Evolutionary conservation across 2,329 filamentous ascomycete species (phyloP).

Genomic region (Ascochyta koolunga): DNA sequence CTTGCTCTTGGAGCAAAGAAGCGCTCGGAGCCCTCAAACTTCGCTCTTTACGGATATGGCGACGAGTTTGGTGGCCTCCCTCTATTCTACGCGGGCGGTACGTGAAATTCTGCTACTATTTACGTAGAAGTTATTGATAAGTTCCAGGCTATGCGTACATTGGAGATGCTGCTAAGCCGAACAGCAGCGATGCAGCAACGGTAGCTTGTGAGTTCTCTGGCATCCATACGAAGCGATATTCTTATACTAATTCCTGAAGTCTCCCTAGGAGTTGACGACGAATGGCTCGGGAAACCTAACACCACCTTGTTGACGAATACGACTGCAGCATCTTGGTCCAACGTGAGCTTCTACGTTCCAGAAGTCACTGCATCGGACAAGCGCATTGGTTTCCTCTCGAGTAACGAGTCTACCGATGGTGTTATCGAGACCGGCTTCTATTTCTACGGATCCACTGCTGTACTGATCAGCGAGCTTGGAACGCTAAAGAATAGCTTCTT

Average conservation of each 20-base stretch:
- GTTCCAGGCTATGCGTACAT: constrained; percentile 27
- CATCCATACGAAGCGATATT: neutral
- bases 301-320: constrained; percentile 13
- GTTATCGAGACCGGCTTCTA: constrained; percentile 20
- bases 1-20: constrained; percentile 21
- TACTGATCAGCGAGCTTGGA: constrained; percentile 15
- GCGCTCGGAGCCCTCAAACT: constrained; percentile 12
- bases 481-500: constrained; percentile 23
- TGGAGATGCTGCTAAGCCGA: constrained; percentile 19
- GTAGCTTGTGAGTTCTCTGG: constrained; percentile 20
- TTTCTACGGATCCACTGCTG: constrained; percentile 29
- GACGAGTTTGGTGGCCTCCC: constrained; percentile 23
- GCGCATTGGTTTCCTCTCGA: constrained; percentile 24
- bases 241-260: constrained; percentile 10
- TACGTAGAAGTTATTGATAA: constrained; percentile 1
- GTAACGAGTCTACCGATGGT: constrained; percentile 1
- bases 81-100: constrained; percentile 29
- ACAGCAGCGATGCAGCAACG: constrained; percentile 24
- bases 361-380: constrained; percentile 6
- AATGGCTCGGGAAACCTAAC: constrained; percentile 24
- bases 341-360: constrained; percentile 27
- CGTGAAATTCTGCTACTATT: neutral
- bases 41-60: constrained; percentile 27
- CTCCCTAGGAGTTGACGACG: constrained; percentile 5
- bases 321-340: constrained; percentile 19